Conservation (phyloP, 2,329 filamentous ascomycete species). For the Cladorrhinum sp. region DNA sequence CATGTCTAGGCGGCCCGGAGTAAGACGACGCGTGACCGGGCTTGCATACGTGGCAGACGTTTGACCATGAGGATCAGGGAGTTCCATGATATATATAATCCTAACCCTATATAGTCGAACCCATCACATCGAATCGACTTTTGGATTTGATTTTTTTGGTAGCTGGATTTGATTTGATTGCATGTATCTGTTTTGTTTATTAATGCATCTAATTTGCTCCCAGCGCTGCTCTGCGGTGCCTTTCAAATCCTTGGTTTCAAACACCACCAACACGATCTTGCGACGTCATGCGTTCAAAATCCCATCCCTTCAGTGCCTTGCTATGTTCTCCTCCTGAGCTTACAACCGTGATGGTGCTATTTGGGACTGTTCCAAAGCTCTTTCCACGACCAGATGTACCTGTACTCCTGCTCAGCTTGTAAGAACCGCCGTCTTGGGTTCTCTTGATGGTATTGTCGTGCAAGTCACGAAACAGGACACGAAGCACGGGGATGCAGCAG, state of each 20-base stretch:
- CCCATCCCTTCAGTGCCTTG: background rate
- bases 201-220: too few species aligned
- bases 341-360: background rate
- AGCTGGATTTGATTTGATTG: too few species aligned
- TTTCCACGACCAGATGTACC: background rate
- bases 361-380: background rate
- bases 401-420: background rate
- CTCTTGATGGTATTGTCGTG: background rate
- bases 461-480: conserved; percentile 15
- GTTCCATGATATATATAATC: too few species aligned
- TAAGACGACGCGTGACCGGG: too few species aligned
- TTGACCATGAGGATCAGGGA: too few species aligned
- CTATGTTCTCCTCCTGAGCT: background rate
- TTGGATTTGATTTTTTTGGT: too few species aligned
- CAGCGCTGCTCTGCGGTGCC: background rate
- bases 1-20: too few species aligned
- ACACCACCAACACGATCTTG: background rate
- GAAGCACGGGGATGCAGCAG: conserved; percentile 23
- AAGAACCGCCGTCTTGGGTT: background rate
- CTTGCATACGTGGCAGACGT: too few species aligned
- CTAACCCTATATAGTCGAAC: too few species aligned
- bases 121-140: too few species aligned
- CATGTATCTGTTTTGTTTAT: too few species aligned
- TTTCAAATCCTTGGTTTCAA: background rate
- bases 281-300: too few species aligned